Evolutionary conservation across 768 basidiomycete species (phyloP).

Genomic region (Phallus indusiatus): DNA sequence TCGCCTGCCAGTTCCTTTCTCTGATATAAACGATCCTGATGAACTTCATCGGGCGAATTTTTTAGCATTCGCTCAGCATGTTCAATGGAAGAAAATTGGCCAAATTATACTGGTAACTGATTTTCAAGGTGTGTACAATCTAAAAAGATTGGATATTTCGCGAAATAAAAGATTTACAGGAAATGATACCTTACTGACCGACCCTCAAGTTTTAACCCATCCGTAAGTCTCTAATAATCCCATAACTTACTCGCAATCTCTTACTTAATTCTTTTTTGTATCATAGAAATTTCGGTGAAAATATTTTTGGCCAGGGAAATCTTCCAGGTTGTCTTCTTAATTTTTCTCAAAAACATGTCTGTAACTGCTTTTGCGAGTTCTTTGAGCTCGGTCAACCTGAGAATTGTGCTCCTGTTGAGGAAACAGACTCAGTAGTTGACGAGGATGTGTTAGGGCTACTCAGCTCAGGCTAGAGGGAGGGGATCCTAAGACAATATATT

Average conservation of each 20-base stretch:
- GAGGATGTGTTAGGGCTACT: no score
- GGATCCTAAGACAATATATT: no score
- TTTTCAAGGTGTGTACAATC: background rate
- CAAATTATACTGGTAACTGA: background rate
- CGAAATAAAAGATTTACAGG: background rate
- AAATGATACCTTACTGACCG: background rate
- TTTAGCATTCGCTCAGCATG: background rate
- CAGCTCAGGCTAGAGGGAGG: no score
- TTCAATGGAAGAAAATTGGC: background rate
- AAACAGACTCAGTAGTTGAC: no score
- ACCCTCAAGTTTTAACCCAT: background rate
- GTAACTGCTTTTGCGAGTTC: background rate
- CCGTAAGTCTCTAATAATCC: background rate
- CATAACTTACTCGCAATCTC: background rate
- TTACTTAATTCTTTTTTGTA: no score
- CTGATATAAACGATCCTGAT: no score
- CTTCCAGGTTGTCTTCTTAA: background rate
- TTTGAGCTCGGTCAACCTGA: background rate
- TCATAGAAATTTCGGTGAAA: background rate
- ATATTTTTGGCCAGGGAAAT: background rate
- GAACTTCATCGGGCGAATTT: background rate
- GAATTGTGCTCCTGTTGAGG: background rate
- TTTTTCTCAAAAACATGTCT: background rate
- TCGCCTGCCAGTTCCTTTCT: no score
- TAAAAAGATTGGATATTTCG: background rate